Evolutionary conservation across 345 rosid species (phyloP), one percentile per base, ranked within the genome.

Genomic region (Triadica sebifera): DNA sequence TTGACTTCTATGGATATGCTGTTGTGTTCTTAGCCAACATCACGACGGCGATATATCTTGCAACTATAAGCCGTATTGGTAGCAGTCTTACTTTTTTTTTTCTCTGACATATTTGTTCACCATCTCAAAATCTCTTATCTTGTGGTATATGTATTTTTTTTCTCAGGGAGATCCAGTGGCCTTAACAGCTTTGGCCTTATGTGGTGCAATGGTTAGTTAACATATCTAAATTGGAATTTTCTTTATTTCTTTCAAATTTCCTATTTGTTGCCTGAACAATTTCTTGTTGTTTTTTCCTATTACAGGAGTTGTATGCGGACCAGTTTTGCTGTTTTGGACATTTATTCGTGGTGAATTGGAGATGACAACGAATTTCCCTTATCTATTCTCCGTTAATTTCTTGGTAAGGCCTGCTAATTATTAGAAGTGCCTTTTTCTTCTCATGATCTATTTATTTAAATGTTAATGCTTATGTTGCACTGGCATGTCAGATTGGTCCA

Each of bases 171-270:
- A 82, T 84, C 98, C 65, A 95, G 97, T 79, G 97, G 98, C 82
- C 90, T 95, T 72, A 95, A 91, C 85, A 95, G 98, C 83, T 95
- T 95, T 85, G 98, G 98, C 65, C 92, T 95, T 64, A 95, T 95
- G 97, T 95, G 97, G 99, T 90, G 94, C 88, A 95, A 93, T 81
- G 99, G 99, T 93, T 87, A 78, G 73, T 67, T 67, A n/a, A 51
- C 64, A 56, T 5, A 53, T 65, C 37, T 41, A 16, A 34, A 34
- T 11, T 72, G 62, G 58, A 29, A 37, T 56, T 77, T 1, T 1
- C 12, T 65, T 50, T 49, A n/a, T 67, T 10, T 56, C 51, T 20
- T 17, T 24, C 13, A 37, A 62, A 5, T 70, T 58, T 67, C 58
- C n/a, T 75, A 24, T 59, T 41, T 11, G 52, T 67, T 64, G 55